Evolutionary conservation across 202 grass and related monocot genomes (phyloP), one percentile per base, ranked within the genome.

Genomic region (Sporobolus alterniflorus): DNA sequence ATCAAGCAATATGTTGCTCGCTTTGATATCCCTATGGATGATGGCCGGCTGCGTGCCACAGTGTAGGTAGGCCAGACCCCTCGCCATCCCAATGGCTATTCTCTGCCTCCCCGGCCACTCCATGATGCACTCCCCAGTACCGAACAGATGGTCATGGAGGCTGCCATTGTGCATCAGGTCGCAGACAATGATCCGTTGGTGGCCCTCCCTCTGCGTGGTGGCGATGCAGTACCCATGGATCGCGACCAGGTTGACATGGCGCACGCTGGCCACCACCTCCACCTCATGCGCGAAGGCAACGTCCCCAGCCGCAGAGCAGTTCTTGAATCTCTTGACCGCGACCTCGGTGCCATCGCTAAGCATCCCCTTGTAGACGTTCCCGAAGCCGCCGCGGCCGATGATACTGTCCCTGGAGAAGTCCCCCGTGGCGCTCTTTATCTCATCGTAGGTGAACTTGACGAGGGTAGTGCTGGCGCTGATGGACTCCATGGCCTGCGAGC

Each of bases 11-110:
- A 99, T 94, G 77, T 99, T 99, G 63, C 89, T 94, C 0, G 89
- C 89, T 82, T 98, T 98, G 70, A 98, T 98, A 20, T 98, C 96
- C 78, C 96, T 94, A 81, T 99, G 96, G 63, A 99, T 99, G 64
- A 99, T 99, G 10, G 87, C 47, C 0, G 96, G 96, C 75, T 94
- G 96, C 0, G 83, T 84, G 2, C 91, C 88, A 3, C 69, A 8
- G 65, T 99, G 96, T 46, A 99, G 71, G 81, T 99, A 99, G 1
- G 91, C 78, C 26, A 99, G 67, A 9, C 96, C 96, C 4, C 93
- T 67, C 2, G 96, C 96, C 44, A 84, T 99, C 39, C 96, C 96
- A 1, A 94, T 41, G 2, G 96, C 96, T 39, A 99, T 83, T 85
- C 83, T 94, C 74, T 99, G 93, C 69, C 96, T 86, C 49, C 91